A percentile compares a stretch with the other conserved stretches of the same genome.
phyloP scores from a whole-genome alignment of 495 filamentous ascomycete genomes.

The Xylaria flabelliformis region DNA sequence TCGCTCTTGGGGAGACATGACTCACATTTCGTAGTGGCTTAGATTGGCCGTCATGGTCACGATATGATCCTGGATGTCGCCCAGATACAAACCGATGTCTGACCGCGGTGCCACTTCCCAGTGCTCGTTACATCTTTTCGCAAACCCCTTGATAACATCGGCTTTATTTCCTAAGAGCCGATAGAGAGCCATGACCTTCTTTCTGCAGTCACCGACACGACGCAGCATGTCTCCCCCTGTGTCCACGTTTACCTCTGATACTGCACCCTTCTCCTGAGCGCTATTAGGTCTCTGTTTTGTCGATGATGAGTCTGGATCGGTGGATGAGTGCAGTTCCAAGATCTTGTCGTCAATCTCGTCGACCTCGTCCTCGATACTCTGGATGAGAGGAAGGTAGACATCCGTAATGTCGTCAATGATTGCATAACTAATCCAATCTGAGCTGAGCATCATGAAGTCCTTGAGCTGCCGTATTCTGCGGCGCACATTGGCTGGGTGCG shows the following conservation, averaged over 20 bases:
- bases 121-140: conserved; percentile 97
- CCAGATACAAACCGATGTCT: conserved; percentile 94
- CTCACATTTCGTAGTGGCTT: conserved; percentile 93
- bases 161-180: conserved; percentile 94
- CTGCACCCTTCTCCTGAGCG: conserved; percentile 50
- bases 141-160: conserved; percentile 98
- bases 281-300: conserved; percentile 42
- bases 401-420: conserved; percentile 99
- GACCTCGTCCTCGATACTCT: conserved; percentile 86
- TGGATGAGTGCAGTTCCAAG: conserved; percentile 71
- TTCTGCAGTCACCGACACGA: conserved; percentile 89
- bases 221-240: conserved; percentile 83
- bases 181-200: conserved; percentile 96
- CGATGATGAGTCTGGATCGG: conserved; percentile 41
- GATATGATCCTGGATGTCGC: conserved; percentile 98
- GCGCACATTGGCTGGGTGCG: conserved; percentile 94
- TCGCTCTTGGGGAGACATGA: conserved; percentile 27
- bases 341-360: conserved; percentile 88
- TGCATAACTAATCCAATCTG: conserved; percentile 98
- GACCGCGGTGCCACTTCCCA: conserved; percentile 95
- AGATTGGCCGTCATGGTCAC: conserved; percentile 97
- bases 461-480: conserved; percentile 90
- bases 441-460: conserved; percentile 90
- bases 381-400: conserved; percentile 88
- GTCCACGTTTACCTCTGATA: conserved; percentile 57